Conservation (phyloP, 2,329 filamentous ascomycete species). For the Beauveria scarabaeidicola region DNA sequence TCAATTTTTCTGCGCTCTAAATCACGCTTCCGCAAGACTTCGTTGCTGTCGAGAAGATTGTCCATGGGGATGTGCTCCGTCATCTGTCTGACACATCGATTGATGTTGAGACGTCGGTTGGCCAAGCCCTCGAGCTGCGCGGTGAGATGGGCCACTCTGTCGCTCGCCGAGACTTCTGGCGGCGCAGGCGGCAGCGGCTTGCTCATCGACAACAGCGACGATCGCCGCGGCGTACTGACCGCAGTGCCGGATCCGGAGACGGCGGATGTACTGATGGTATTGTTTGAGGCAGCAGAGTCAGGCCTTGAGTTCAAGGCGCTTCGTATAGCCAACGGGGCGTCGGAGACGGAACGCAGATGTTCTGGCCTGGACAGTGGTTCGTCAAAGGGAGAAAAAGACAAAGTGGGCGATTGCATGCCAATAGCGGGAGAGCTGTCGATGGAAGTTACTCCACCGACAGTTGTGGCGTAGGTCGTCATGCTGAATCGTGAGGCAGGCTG, state of each 20-base stretch:
- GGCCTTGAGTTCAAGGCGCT: neutral
- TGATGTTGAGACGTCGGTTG: constrained; percentile 63
- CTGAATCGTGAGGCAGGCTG: constrained; percentile 56
- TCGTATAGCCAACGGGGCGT: neutral
- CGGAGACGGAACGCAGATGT: neutral
- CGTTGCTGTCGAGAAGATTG: constrained; percentile 56
- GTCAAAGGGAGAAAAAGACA: neutral
- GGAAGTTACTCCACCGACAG: constrained; percentile 19
- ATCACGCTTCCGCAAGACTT: constrained; percentile 50
- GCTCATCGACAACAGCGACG: constrained; percentile 31
- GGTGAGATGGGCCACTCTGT: constrained; percentile 59
- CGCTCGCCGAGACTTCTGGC: constrained; percentile 48
- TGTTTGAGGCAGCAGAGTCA: neutral
- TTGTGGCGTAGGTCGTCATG: constrained; percentile 52
- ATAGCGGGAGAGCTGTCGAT: neutral
- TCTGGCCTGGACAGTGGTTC: neutral
- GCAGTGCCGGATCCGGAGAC: neutral
- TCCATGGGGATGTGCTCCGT: constrained; percentile 69
- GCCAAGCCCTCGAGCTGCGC: constrained; percentile 56
- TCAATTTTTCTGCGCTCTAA: constrained; percentile 57
- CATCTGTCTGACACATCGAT: constrained; percentile 65
- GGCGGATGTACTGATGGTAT: neutral
- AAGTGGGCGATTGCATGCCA: neutral
- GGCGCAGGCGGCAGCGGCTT: constrained; percentile 57
- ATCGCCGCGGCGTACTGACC: neutral